Base-by-base conservation (phyloP, 176 grass and related monocot species). In the Oryza longistaminata region DNA sequence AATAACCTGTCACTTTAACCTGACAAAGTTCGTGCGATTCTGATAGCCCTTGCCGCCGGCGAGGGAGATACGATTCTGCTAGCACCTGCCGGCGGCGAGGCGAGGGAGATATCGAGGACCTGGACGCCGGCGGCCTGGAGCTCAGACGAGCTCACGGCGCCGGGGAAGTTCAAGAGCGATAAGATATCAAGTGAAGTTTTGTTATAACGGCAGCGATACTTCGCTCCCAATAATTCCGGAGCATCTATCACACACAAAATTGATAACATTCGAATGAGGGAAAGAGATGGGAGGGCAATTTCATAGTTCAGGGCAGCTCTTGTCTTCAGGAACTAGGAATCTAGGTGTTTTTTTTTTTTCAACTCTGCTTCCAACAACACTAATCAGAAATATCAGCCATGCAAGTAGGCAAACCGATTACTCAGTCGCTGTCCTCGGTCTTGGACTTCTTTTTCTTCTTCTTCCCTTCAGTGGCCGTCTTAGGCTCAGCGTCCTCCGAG, bases 401-500 rank as follows among this genome's bases (percentile, higher is more conserved):
- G 66, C 80, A 68, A 68, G 71, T 49, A 24, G 19, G 58, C 58
- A 62, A 24, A 11, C n/a, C 22, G 19, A 24, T 62, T 9, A 11
- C 2, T 62, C 19, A 49, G 13, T 58, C n/a, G 2, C 81, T 66
- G 19, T 92, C 90, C 21, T 87, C 83, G 1, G 37, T 46, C 68
- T 85, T 92, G 3, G 53, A 26, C 33, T 85, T 97, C 84, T 93
- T 97, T 77, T 93, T 95, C 49, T 90, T 94, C 85, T 90, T 93
- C 74, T 85, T 94, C 21, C 70, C 84, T 82, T 89, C 81, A 12
- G 77, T 85, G 44, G 24, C 78, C 0, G 64, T 85, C 77, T 90
- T 87, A n/a, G 70, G 82, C 49, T 90, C 79, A 10, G 58, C 77
- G 24, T 93, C 82, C 45, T 85, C 85, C 0, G 49, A 25, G 5